A percentile compares a stretch with the other conserved stretches of the same genome.
These are phyloP conservation scores for Lodderomyces theae DNA, from an alignment of 1,139 yeast species.

Conservation along the genomic window DNA sequence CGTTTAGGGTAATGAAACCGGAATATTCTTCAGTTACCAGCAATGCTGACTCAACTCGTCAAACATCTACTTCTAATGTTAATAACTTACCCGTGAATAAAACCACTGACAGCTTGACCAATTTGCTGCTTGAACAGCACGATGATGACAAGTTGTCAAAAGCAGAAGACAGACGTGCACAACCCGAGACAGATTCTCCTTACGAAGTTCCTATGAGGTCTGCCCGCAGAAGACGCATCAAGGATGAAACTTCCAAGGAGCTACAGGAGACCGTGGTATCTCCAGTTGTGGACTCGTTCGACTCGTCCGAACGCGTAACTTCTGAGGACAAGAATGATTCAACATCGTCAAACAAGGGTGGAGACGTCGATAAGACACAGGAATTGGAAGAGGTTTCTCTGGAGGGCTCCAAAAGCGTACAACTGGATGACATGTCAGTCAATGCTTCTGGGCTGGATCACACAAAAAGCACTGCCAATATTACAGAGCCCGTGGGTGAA, in stretches of 20 bases:
- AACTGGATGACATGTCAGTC: background rate
- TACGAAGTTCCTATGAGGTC: conserved; percentile 16
- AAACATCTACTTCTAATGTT: background rate
- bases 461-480: background rate
- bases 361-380: background rate
- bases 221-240: conserved; percentile 11
- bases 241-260: background rate
- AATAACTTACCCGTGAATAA: background rate
- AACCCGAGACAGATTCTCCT: background rate
- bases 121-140: background rate
- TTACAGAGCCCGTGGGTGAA: background rate
- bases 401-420: background rate
- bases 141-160: background rate
- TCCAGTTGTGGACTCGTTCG: background rate
- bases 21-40: background rate
- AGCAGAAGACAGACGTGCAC: background rate
- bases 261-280: background rate
- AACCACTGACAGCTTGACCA: background rate
- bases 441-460: background rate
- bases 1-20: background rate
- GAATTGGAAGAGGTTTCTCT: background rate
- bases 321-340: background rate
- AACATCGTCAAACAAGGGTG: background rate
- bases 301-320: background rate
- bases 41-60: background rate